These are phyloP conservation scores for Gonapodya prolifera DNA, from an alignment of 192 early-diverging fungal species.

Conservation along the genomic window DNA sequence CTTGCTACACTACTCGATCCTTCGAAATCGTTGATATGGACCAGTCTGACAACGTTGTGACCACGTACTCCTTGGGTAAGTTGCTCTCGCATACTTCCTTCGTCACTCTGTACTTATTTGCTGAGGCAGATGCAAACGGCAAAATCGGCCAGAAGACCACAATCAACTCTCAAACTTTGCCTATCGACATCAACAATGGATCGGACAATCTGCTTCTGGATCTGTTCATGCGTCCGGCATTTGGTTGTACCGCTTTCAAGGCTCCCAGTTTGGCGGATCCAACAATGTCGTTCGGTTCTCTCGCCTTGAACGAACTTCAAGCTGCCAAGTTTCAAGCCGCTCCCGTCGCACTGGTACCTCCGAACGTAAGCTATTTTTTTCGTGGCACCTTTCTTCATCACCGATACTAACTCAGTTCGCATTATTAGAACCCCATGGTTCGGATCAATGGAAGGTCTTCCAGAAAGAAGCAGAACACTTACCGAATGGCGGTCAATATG, in stretches of 20 bases:
- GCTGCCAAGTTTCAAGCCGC: constrained; percentile 1
- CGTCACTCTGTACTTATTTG: neutral
- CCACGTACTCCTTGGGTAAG: constrained; percentile 5
- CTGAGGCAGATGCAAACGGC: neutral
- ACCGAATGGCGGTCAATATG: constrained; percentile 14
- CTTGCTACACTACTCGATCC: constrained; percentile 23
- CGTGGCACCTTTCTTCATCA: neutral
- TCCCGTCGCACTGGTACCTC: constrained; percentile 7
- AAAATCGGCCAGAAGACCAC: constrained; percentile 11
- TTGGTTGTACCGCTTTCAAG: constrained; percentile 21
- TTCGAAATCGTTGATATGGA: constrained; percentile 17
- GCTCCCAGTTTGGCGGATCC: constrained; percentile 22
- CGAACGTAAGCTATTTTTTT: neutral
- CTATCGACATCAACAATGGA: constrained; percentile 20
- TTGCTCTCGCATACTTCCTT: neutral
- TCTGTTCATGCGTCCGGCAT: constrained; percentile 14
- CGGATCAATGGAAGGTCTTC: neutral
- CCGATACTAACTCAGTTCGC: neutral
- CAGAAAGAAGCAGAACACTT: constrained; percentile 10
- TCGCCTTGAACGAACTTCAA: constrained; percentile 24
- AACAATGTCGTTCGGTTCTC: constrained; percentile 10
- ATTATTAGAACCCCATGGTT: neutral
- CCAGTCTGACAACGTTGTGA: constrained; percentile 13
- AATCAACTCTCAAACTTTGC: neutral
- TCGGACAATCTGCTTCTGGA: constrained; percentile 24